These are phyloP conservation scores for Daldinia sp. DNA, from an alignment of 2,329 filamentous ascomycete species.

Conservation along the genomic window DNA sequence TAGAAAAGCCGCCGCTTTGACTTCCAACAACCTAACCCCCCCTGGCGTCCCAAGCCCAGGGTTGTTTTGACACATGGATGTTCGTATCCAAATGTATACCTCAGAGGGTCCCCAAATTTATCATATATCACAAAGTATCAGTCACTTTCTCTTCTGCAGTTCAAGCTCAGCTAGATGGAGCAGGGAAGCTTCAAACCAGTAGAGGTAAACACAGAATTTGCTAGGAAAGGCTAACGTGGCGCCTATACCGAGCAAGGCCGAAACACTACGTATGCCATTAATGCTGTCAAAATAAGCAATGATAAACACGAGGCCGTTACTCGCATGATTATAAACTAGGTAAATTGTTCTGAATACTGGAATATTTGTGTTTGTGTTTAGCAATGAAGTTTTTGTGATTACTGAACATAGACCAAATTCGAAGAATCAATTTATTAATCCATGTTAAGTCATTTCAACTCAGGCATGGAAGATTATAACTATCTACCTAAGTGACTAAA, in stretches of 20 bases:
- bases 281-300: neutral
- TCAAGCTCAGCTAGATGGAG: neutral
- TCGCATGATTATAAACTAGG: neutral
- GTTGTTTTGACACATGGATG: neutral
- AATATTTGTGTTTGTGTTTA: neutral
- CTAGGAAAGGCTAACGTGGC: conserved; percentile 1
- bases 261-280: neutral
- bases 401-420: neutral
- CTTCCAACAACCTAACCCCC: conserved; percentile 1
- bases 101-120: neutral
- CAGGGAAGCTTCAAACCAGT: neutral
- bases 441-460: neutral
- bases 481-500: too few relatives aligned
- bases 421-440: neutral
- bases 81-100: neutral
- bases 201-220: neutral
- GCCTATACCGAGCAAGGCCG: neutral
- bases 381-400: neutral
- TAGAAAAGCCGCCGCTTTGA: neutral
- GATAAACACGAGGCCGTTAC: neutral
- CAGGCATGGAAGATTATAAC: neutral
- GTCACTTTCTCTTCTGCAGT: neutral
- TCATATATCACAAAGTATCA: conserved; percentile 6
- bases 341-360: neutral
- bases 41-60: conserved; percentile 3